Conservation (phyloP, 192 early-diverging fungal species). For the Ambispora gerdemannii region DNA sequence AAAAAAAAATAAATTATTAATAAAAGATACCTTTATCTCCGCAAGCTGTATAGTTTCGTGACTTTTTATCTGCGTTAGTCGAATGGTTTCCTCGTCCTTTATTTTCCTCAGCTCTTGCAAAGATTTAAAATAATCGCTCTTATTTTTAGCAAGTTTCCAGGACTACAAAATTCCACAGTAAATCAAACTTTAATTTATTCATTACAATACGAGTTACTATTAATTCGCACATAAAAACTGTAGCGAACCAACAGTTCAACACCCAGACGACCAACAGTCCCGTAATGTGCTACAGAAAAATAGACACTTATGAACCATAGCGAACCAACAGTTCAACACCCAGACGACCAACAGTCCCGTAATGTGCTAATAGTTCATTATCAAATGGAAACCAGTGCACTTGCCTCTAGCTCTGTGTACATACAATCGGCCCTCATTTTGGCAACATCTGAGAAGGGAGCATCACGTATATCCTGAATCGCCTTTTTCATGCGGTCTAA, state of each 20-base stretch:
- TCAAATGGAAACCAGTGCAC: slow-evolving; percentile 7
- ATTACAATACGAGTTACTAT: slow-evolving; percentile 13
- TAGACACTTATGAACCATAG: slow-evolving; percentile 5
- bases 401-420: slow-evolving; percentile 1
- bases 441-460: neutral
- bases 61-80: neutral
- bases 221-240: slow-evolving; percentile 3
- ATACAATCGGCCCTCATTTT: slow-evolving; percentile 16
- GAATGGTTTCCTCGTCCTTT: neutral
- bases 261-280: slow-evolving; percentile 18
- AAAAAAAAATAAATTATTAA: slow-evolving; percentile 14
- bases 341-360: slow-evolving; percentile 26
- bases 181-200: slow-evolving; percentile 22
- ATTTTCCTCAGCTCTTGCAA: slow-evolving; percentile 6
- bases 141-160: slow-evolving; percentile 24
- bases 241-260: slow-evolving; percentile 28
- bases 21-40: slow-evolving; percentile 15
- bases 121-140: slow-evolving; percentile 21
- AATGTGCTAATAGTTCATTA: slow-evolving; percentile 21
- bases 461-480: neutral
- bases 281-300: slow-evolving; percentile 22
- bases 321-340: slow-evolving; percentile 30
- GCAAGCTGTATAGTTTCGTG: slow-evolving; percentile 5
- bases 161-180: slow-evolving; percentile 22
- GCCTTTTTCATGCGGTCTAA: slow-evolving; percentile 17